These are phyloP conservation scores for Petrea volubilis DNA, from an alignment of 257 asterid genomes.

Conservation along the genomic window DNA sequence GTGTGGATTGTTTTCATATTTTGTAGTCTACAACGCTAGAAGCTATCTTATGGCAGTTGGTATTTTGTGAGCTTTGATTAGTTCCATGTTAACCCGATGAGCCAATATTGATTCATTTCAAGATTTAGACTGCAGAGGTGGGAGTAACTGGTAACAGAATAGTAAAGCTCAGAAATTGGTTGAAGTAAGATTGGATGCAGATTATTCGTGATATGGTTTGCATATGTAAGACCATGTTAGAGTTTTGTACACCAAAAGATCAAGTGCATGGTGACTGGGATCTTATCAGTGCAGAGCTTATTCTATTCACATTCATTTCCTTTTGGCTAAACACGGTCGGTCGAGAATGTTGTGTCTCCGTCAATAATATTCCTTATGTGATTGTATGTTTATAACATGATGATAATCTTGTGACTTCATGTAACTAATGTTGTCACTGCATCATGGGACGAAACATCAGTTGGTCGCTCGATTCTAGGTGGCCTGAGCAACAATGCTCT, in stretches of 20 bases:
- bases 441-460: conserved; percentile 35
- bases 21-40: background rate
- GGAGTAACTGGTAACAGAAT: background rate
- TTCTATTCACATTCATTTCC: background rate
- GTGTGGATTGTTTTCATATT: background rate
- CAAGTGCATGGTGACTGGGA: background rate
- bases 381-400: background rate
- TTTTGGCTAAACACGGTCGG: background rate
- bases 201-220: background rate
- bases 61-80: background rate
- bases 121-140: background rate
- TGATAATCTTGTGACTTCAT: background rate
- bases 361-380: background rate
- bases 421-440: conserved; percentile 13
- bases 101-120: background rate
- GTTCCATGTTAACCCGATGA: background rate
- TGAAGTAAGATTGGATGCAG: background rate
- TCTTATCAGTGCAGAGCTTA: background rate
- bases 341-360: background rate
- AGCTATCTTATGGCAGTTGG: background rate
- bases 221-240: background rate
- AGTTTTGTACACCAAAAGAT: background rate
- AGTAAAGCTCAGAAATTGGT: background rate
- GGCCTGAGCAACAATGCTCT: conserved; percentile 48
- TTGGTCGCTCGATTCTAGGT: conserved; percentile 63